Evolutionary conservation across 352 stramenopile species (phyloP).

Genomic region (Poterioochromonas sp.): DNA sequence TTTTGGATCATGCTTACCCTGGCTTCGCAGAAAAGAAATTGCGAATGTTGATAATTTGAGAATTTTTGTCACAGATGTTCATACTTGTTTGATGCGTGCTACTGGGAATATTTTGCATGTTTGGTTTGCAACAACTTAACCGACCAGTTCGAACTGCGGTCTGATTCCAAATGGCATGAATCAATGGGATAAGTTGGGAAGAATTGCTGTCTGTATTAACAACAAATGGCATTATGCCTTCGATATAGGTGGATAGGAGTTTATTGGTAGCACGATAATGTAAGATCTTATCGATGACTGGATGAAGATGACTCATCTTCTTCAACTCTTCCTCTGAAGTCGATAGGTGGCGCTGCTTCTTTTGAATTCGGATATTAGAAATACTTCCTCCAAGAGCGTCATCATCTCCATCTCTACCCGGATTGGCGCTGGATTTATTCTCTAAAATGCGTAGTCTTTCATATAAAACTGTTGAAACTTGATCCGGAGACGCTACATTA

Average conservation of each 20-base stretch:
- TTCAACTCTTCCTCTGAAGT: conserved; percentile 23
- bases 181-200: no score
- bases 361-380: background rate
- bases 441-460: background rate
- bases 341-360: background rate
- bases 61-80: no score
- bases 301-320: background rate
- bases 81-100: background rate
- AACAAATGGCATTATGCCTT: conserved; percentile 4
- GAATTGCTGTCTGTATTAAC: background rate
- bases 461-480: conserved; percentile 18
- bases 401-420: background rate
- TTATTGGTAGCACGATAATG: background rate
- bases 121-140: conserved; percentile 26
- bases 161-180: conserved; percentile 33
- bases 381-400: background rate
- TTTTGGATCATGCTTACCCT: background rate
- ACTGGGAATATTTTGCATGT: conserved; percentile 23
- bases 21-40: background rate
- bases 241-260: background rate
- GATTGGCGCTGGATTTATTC: background rate
- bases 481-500: conserved; percentile 21
- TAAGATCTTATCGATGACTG: conserved; percentile 3
- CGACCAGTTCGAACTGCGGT: conserved; percentile 28
- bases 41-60: background rate